Percentiles rank a stretch among this genome's conserved stretches.
phyloP scores from a whole-genome alignment of 2,329 filamentous ascomycete genomes.

The Grosmannia clavigera region DNA sequence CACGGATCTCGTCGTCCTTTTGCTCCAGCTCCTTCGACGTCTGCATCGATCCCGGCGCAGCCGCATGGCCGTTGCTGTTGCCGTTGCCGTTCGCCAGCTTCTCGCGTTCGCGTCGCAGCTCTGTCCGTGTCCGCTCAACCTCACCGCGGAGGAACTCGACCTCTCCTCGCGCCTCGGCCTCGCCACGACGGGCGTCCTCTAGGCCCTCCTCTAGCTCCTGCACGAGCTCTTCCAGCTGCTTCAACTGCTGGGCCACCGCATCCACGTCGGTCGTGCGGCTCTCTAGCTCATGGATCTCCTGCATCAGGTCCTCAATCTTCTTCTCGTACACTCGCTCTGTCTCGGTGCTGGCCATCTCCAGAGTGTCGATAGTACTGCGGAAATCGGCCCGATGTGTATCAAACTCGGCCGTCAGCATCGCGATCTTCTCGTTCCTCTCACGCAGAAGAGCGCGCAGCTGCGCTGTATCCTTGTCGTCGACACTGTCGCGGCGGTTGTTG shows the following conservation, averaged over 20 bases:
- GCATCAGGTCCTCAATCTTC: slow-evolving; percentile 73
- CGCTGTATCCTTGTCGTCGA: slow-evolving; percentile 58
- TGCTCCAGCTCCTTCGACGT: slow-evolving; percentile 69
- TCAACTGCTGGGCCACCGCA: slow-evolving; percentile 78
- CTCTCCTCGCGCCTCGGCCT: slow-evolving; percentile 89
- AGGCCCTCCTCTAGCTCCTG: slow-evolving; percentile 94
- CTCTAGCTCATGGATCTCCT: slow-evolving; percentile 71
- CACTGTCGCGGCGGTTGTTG: slow-evolving; percentile 18
- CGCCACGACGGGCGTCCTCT: slow-evolving; percentile 84
- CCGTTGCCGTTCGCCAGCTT: slow-evolving; percentile 33
- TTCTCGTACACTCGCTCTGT: slow-evolving; percentile 94
- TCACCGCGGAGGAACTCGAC: slow-evolving; percentile 93
- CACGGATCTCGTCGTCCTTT: slow-evolving; percentile 93
- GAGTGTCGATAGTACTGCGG: slow-evolving; percentile 87
- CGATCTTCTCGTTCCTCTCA: slow-evolving; percentile 96
- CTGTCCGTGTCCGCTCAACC: slow-evolving; percentile 79
- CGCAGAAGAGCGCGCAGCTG: slow-evolving; percentile 72
- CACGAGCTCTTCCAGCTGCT: slow-evolving; percentile 90
- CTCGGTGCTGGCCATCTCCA: slow-evolving; percentile 90
- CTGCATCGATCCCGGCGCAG: slow-evolving; percentile 25
- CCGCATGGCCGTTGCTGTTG: slow-evolving; percentile 32
- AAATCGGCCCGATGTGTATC: slow-evolving; percentile 93
- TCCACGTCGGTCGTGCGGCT: slow-evolving; percentile 82
- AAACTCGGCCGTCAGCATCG: slow-evolving; percentile 84
- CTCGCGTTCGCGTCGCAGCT: slow-evolving; percentile 78